phyloP scores from a whole-genome alignment of 139 green algal species.

The Microglena sp. region DNA sequence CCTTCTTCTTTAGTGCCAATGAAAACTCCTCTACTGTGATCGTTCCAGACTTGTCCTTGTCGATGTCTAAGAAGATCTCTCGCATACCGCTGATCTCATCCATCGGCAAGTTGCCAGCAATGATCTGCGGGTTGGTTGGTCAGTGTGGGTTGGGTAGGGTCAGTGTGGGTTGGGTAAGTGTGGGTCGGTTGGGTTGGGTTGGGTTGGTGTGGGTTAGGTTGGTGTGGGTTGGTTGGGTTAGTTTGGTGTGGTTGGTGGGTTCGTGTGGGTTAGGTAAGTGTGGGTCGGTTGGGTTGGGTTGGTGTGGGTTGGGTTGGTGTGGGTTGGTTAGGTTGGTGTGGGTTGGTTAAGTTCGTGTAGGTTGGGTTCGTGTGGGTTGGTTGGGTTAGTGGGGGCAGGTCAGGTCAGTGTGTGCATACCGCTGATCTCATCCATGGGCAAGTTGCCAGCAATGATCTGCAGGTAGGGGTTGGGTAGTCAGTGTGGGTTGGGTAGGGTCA shows the following conservation, averaged over 20 bases:
- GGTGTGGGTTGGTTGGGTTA: neutral
- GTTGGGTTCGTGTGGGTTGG: neutral
- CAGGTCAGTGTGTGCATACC: slow-evolving; percentile 48
- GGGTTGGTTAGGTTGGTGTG: neutral
- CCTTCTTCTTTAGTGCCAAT: slow-evolving; percentile 27
- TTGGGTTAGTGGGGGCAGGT: neutral
- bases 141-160: neutral
- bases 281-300: neutral
- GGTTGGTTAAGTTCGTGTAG: neutral
- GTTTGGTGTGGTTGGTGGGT: neutral
- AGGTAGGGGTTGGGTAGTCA: too few species aligned
- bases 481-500: too few species aligned
- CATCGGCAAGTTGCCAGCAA: slow-evolving; percentile 70
- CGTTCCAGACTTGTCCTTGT: slow-evolving; percentile 78
- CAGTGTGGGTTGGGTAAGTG: neutral
- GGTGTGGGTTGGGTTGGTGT: too few species aligned
- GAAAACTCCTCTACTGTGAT: slow-evolving; percentile 87
- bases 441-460: slow-evolving; percentile 67
- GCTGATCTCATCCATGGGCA: slow-evolving; percentile 82
- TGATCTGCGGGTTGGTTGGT: slow-evolving; percentile 53
- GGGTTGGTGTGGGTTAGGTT: neutral
- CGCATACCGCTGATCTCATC: slow-evolving; percentile 86
- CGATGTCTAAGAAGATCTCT: slow-evolving; percentile 83
- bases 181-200: neutral
- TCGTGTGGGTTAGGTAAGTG: neutral